Evolutionary conservation across 1,284 basidiomycete species (phyloP), one percentile per base, ranked within the genome.

Genomic region (Fistulina hepatica): DNA sequence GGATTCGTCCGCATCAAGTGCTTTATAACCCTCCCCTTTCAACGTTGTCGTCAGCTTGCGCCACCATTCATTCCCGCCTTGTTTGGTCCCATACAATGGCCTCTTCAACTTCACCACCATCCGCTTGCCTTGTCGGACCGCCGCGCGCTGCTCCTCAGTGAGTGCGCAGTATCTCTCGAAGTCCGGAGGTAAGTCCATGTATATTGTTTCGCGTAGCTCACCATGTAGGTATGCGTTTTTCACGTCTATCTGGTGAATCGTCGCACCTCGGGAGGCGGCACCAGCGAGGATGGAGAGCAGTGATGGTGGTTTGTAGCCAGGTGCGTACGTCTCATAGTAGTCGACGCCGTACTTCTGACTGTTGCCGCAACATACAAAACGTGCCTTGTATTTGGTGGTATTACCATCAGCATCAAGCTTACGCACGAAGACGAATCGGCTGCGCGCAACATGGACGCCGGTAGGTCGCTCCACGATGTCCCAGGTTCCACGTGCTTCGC

Each of bases 221-320:
- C 52, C 51, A 41, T 56, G 54, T 7, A 55, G 48, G 41, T 57
- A 63, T 0, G 60, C 62, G 7, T 51, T 49, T 16, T 47, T 47
- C 19, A 62, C 48, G 39, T 63, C 58, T 33, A 60, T 49, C 27
- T 60, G 56, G n/a, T n/a, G n/a, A n/a, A n/a, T n/a, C n/a, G n/a
- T n/a, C n/a, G n/a, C n/a, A n/a, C n/a, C n/a, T n/a, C n/a, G n/a
- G n/a, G n/a, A n/a, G n/a, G n/a, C n/a, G n/a, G n/a, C n/a, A 4
- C 58, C 49, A 5, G 64, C 39, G 16, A 55, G 50, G 12, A 65
- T 50, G 0, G 58, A 53, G 4, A 50, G 41, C 10, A 55, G 50
- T 21, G 47, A 44, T 17, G 52, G 55, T n/a, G n/a, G n/a, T n/a
- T n/a, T n/a, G n/a, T n/a, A n/a, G 0, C 59, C 54, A 2, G 60